A percentile compares a stretch with the other conserved stretches of the same genome.
These are phyloP conservation scores for Carex scoparia DNA, from an alignment of 176 grass and related monocot genomes.

Conservation along the genomic window DNA sequence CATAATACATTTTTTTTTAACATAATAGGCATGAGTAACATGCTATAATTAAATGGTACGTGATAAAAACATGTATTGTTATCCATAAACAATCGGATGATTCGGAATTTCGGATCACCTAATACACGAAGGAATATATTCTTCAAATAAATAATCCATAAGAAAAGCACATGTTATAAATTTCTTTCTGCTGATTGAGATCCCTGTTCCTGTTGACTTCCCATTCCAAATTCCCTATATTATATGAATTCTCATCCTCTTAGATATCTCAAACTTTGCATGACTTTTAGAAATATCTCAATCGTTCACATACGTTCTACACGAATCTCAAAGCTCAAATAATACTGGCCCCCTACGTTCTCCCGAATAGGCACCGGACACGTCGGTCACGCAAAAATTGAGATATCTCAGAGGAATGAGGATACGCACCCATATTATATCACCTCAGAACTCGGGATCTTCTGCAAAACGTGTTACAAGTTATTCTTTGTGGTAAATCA, in stretches of 20 bases:
- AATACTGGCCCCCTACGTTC: too few species aligned
- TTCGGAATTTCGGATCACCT: not conserved
- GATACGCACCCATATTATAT: too few species aligned
- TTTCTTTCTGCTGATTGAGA: not conserved
- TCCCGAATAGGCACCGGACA: too few species aligned
- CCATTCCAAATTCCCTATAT: not conserved
- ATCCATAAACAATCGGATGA: not conserved
- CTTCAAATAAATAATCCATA: not conserved
- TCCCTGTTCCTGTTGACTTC: not conserved
- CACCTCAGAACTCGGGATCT: not conserved
- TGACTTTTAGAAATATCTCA: too few species aligned
- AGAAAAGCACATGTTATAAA: not conserved
- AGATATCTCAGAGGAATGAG: too few species aligned
- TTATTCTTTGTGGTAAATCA: not conserved
- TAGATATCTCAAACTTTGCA: too few species aligned
- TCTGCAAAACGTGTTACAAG: not conserved
- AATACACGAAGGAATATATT: constrained; percentile 8
- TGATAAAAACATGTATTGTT: not conserved
- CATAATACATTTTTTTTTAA: too few species aligned
- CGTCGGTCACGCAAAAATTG: too few species aligned
- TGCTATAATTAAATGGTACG: not conserved
- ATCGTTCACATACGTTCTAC: too few species aligned
- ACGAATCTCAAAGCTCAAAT: too few species aligned
- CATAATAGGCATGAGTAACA: too few species aligned
- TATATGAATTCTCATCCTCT: too few species aligned